These are phyloP conservation scores for Geranium brycei DNA, from an alignment of 345 rosid genomes.

Conservation along the genomic window DNA sequence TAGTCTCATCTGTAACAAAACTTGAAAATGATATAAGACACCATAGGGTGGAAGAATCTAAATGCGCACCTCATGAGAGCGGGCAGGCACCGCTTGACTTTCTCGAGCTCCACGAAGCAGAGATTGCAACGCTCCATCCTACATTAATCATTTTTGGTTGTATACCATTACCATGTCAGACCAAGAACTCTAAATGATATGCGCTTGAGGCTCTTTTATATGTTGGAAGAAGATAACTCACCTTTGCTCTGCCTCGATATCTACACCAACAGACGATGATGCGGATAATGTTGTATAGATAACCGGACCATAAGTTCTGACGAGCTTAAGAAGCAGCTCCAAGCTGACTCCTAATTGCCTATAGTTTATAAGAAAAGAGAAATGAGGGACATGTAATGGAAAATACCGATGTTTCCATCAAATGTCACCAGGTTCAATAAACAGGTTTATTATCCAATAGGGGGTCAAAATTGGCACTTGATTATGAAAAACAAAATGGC, in stretches of 20 bases:
- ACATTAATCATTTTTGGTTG: conserved; percentile 5
- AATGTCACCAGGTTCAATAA: too few species aligned
- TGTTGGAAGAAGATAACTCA: conserved; percentile 12
- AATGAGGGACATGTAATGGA: neutral
- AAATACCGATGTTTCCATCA: too few species aligned
- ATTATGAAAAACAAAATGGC: too few species aligned
- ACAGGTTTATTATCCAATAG: too few species aligned
- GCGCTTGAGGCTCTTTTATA: too few species aligned
- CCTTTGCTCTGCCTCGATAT: conserved; percentile 98
- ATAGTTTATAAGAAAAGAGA: conserved; percentile 7
- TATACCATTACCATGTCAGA: neutral
- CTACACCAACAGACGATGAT: conserved; percentile 78
- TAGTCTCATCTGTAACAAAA: neutral
- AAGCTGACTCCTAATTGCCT: conserved; percentile 79
- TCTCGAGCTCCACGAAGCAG: conserved; percentile 84
- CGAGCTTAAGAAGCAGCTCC: conserved; percentile 80
- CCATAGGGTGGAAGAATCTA: neutral
- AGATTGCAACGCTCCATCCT: conserved; percentile 78
- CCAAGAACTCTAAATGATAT: neutral
- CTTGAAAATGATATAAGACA: neutral
- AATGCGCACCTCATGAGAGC: conserved; percentile 37
- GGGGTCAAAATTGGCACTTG: too few species aligned
- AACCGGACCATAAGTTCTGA: conserved; percentile 66
- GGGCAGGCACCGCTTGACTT: conserved; percentile 54
- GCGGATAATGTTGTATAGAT: conserved; percentile 72